These are phyloP conservation scores for Phytophthora agathidicida DNA, from an alignment of 352 stramenopile genomes.

Conservation along the genomic window DNA sequence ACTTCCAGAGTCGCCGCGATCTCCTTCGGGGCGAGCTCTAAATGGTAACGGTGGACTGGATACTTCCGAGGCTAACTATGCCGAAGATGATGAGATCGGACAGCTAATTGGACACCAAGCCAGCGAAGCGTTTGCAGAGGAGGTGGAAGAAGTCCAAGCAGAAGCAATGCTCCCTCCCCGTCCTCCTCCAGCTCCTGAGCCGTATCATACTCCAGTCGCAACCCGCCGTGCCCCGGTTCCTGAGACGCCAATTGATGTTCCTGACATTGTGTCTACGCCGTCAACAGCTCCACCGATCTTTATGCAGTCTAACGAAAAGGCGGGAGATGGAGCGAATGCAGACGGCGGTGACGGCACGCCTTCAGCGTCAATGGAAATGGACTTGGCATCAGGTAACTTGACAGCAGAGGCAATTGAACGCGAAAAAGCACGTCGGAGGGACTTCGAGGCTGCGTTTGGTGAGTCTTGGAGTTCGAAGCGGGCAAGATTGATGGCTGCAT, in stretches of 20 bases:
- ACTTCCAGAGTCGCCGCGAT: slow-evolving; percentile 54
- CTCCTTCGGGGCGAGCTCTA: slow-evolving; percentile 42
- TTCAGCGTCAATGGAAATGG: slow-evolving; percentile 54
- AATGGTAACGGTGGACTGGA: slow-evolving; percentile 48
- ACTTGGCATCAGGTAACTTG: slow-evolving; percentile 60
- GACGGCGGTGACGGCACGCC: slow-evolving; percentile 3
- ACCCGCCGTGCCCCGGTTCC: slow-evolving; percentile 43
- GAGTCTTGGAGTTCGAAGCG: slow-evolving; percentile 97
- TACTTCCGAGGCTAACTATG: slow-evolving; percentile 66
- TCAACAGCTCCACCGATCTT: slow-evolving; percentile 38
- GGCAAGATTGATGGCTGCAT: slow-evolving; percentile 86
- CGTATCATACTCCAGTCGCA: slow-evolving; percentile 20
- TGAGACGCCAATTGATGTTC: slow-evolving; percentile 73
- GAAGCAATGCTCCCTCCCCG: slow-evolving; percentile 13
- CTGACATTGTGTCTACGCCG: slow-evolving; percentile 60
- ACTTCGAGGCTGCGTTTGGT: slow-evolving; percentile 91
- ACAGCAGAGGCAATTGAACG: slow-evolving; percentile 82
- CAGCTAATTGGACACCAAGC: slow-evolving; percentile 73
- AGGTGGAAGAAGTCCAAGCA: slow-evolving; percentile 30
- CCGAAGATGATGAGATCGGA: slow-evolving; percentile 83
- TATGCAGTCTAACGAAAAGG: slow-evolving; percentile 19
- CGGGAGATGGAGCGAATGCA: slow-evolving; percentile 13
- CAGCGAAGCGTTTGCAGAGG: slow-evolving; percentile 59
- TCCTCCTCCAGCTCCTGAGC: slow-evolving; percentile 12
- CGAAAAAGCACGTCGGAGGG: slow-evolving; percentile 79